These are phyloP conservation scores for Nakazawaea wyomingensis DNA, from an alignment of 805 yeast species.

Conservation along the genomic window DNA sequence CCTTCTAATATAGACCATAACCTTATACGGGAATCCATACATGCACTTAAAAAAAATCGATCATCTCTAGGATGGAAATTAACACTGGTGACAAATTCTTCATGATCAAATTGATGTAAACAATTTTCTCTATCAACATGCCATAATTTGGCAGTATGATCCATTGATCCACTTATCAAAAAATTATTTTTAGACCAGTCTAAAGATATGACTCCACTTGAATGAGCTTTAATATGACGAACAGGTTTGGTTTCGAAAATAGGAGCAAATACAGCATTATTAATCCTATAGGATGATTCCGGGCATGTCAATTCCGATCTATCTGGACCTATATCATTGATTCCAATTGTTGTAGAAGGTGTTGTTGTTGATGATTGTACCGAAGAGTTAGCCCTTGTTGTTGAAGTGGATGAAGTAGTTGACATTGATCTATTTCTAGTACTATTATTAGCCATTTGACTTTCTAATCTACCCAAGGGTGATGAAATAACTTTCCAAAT, in stretches of 20 bases:
- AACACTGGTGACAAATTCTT: slow-evolving; percentile 79
- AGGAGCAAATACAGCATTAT: slow-evolving; percentile 51
- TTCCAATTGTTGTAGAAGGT: neutral
- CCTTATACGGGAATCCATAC: slow-evolving; percentile 67
- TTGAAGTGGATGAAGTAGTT: neutral
- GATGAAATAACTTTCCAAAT: slow-evolving; percentile 80
- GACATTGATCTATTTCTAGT: slow-evolving; percentile 8
- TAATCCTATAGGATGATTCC: slow-evolving; percentile 7
- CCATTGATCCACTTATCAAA: slow-evolving; percentile 67
- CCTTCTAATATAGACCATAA: slow-evolving; percentile 84
- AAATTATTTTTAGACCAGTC: slow-evolving; percentile 90
- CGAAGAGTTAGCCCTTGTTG: slow-evolving; percentile 9
- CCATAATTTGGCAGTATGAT: slow-evolving; percentile 79
- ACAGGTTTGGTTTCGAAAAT: slow-evolving; percentile 69
- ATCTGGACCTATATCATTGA: slow-evolving; percentile 10
- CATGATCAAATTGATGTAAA: slow-evolving; percentile 59
- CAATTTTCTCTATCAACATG: slow-evolving; percentile 65
- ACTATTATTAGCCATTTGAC: neutral
- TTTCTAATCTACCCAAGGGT: slow-evolving; percentile 50
- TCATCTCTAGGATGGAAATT: slow-evolving; percentile 84
- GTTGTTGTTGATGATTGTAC: slow-evolving; percentile 1
- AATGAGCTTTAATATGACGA: slow-evolving; percentile 60
- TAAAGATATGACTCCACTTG: slow-evolving; percentile 62
- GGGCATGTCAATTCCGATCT: slow-evolving; percentile 10
- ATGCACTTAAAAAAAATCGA: slow-evolving; percentile 78